Evolutionary conservation across 169 alveolate genomes (phyloP), one percentile per base, ranked within the genome.

Genomic region (Babesia divergens): DNA sequence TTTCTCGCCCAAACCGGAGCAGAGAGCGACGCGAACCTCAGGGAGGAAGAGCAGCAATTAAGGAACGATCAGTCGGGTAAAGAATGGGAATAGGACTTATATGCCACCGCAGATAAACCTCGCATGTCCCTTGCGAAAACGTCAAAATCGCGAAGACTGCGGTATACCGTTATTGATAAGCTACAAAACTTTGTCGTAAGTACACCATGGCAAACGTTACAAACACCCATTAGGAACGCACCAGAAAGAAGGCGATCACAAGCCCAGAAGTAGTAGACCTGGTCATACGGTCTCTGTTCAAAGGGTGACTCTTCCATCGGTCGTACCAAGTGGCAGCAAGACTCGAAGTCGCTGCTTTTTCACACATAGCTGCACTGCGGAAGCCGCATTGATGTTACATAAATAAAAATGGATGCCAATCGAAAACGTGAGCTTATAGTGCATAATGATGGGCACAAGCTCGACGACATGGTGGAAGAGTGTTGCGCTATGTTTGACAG

Each of bases 111-210:
- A 80, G 84, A 69, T 24, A 80, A 69, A 42, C 64, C 77, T 24
- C 75, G 84, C 37, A 42, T 70, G 59, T 70, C 86, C 16, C 34
- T 29, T 4, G 44, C 74, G 50, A 80, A 70, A 31, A 71, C 77
- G 1, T 68, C 88, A 11, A 80, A 80, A 53, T 60, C 66, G 28
- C 54, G 83, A 28, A 54, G 64, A 11, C 3, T 80, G 3, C 20
- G 74, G 18, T 80, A 80, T 40, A 70, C 77, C 6, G 51, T 60
- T 16, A 58, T 69, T 5, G 88, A 80, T 18, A 80, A 80, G 42
- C 44, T 80, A 14, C 66, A 80, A 16, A 68, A 80, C 43, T 80
- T 80, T 47, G 84, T 80, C 58, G 88, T 80, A 31, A 53, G 79
- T 62, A 13, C 29, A n/a, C n/a, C n/a, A 54, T 38, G 1, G 14